These are phyloP conservation scores for Blepharisma undulans DNA, from an alignment of 169 alveolate genomes.

Conservation along the genomic window DNA sequence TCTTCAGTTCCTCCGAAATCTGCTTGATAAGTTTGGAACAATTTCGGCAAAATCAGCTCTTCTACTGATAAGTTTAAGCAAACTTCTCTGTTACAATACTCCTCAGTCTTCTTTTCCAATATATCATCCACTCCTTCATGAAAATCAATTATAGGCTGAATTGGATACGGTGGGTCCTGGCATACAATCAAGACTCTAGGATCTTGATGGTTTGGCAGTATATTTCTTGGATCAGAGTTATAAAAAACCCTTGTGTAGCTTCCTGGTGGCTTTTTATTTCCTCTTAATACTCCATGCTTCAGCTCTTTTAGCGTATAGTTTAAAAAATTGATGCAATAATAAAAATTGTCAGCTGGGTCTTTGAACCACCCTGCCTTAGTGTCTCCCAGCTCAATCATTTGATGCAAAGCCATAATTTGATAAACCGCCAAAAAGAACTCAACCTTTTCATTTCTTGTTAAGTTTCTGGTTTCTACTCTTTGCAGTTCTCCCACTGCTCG, in stretches of 20 bases:
- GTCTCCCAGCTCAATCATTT: slow-evolving; percentile 36
- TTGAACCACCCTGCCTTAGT: slow-evolving; percentile 9
- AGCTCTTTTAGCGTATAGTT: slow-evolving; percentile 58
- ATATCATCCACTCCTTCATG: slow-evolving; percentile 26
- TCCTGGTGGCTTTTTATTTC: slow-evolving; percentile 59
- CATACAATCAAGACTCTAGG: slow-evolving; percentile 56
- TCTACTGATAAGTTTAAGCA: slow-evolving; percentile 37
- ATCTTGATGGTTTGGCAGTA: slow-evolving; percentile 44
- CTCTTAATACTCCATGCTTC: slow-evolving; percentile 69
- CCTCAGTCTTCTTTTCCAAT: slow-evolving; percentile 42
- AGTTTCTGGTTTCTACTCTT: slow-evolving; percentile 15
- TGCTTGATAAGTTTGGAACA: slow-evolving; percentile 43
- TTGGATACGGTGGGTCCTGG: slow-evolving; percentile 47
- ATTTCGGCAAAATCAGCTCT: slow-evolving; percentile 55
- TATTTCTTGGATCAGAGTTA: slow-evolving; percentile 40
- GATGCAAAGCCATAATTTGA: slow-evolving; percentile 58
- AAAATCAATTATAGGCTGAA: slow-evolving; percentile 43
- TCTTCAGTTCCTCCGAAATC: slow-evolving; percentile 62
- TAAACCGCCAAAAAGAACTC: slow-evolving; percentile 59
- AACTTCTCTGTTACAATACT: slow-evolving; percentile 51
- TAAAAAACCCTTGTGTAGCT: slow-evolving; percentile 44
- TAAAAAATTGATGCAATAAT: slow-evolving; percentile 56
- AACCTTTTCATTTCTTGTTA: slow-evolving; percentile 34
- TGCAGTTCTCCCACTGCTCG: slow-evolving; percentile 41
- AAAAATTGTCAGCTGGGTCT: slow-evolving; percentile 46